phyloP scores from a whole-genome alignment of 2,329 filamentous ascomycete genomes.

The Cladosporium sp. region DNA sequence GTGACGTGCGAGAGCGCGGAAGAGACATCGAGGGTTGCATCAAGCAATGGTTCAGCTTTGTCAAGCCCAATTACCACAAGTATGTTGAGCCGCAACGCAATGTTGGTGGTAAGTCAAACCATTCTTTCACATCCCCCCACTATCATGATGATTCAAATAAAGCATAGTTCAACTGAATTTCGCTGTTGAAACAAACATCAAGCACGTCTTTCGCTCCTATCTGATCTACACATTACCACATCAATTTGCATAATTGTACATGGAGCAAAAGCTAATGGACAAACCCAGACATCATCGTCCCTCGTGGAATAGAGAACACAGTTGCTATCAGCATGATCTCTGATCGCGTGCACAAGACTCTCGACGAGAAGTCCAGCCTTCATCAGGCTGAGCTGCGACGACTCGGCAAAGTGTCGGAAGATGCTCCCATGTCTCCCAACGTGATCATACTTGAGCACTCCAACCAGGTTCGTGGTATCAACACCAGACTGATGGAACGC shows the following conservation, averaged over 20 bases:
- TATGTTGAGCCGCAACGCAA: slow-evolving; percentile 90
- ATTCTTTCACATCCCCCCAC: slow-evolving; percentile 5
- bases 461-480: slow-evolving; percentile 81
- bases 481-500: slow-evolving; percentile 83
- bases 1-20: slow-evolving; percentile 86
- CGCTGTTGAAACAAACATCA: slow-evolving; percentile 38
- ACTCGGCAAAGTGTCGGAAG: slow-evolving; percentile 67
- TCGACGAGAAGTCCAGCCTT: slow-evolving; percentile 79
- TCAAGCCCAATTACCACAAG: slow-evolving; percentile 95
- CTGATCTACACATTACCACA: slow-evolving; percentile 28
- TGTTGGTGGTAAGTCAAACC: slow-evolving; percentile 64
- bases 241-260: background rate
- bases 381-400: slow-evolving; percentile 78
- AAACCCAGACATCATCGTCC: slow-evolving; percentile 79
- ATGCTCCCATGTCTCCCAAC: slow-evolving; percentile 71
- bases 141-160: slow-evolving; percentile 39
- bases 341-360: slow-evolving; percentile 84
- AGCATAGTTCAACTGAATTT: slow-evolving; percentile 45
- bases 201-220: slow-evolving; percentile 38
- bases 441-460: slow-evolving; percentile 75
- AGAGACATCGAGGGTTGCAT: slow-evolving; percentile 93
- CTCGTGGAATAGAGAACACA: slow-evolving; percentile 88
- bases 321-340: slow-evolving; percentile 94
- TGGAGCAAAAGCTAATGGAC: slow-evolving; percentile 21
- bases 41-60: slow-evolving; percentile 95